These are phyloP conservation scores for Ramularia collo-cygni DNA, from an alignment of 2,329 filamentous ascomycete genomes.

Conservation along the genomic window DNA sequence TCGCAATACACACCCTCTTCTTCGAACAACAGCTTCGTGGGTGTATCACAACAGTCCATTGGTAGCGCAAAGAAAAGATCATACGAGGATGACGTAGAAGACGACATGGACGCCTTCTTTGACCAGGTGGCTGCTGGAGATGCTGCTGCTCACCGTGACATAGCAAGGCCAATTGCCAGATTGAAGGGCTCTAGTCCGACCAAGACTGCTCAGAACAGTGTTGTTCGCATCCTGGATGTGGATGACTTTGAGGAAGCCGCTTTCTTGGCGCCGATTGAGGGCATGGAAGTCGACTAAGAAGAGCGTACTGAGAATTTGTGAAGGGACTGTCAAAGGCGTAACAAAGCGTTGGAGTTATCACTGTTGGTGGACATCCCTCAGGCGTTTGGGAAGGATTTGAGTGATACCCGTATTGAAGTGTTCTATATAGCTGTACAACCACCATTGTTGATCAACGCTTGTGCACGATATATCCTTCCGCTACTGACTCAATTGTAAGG, in stretches of 20 bases:
- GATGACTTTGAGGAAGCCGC: slow-evolving; percentile 64
- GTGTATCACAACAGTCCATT: neutral
- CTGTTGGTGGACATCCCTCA: no score
- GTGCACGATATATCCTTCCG: no score
- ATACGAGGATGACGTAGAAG: slow-evolving; percentile 32
- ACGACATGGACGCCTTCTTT: slow-evolving; percentile 31
- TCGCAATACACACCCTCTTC: slow-evolving; percentile 34
- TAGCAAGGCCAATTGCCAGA: slow-evolving; percentile 17
- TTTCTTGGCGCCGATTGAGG: slow-evolving; percentile 41
- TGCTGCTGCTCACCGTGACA: slow-evolving; percentile 1
- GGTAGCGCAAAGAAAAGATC: slow-evolving; percentile 24
- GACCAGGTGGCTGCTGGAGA: slow-evolving; percentile 19
- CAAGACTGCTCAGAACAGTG: slow-evolving; percentile 26
- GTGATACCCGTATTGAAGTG: no score
- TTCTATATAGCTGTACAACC: no score
- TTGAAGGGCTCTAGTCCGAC: slow-evolving; percentile 25
- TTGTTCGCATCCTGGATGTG: slow-evolving; percentile 34
- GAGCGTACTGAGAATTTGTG: neutral
- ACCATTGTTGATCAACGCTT: no score
- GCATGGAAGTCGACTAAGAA: neutral
- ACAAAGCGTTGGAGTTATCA: no score
- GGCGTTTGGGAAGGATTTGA: no score
- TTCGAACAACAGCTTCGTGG: slow-evolving; percentile 33
- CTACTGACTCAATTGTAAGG: no score
- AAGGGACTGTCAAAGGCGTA: no score